These are phyloP conservation scores for Cordyceps cateniannulata DNA, from an alignment of 2,329 filamentous ascomycete species.

Conservation along the genomic window DNA sequence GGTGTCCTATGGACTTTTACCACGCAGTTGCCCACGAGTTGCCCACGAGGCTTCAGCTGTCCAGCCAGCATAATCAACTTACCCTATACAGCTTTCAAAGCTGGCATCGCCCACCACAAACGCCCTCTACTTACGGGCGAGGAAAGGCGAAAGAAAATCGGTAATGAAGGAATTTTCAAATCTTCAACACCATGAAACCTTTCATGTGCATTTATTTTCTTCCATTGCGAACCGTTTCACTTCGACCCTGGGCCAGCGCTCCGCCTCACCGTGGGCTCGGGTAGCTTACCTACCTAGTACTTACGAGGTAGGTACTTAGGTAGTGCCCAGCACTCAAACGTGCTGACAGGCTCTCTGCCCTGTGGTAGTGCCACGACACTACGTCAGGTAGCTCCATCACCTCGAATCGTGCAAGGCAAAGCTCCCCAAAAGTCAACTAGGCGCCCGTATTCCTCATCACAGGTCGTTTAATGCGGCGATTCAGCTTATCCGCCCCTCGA, in stretches of 20 bases:
- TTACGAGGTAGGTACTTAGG: too few species aligned
- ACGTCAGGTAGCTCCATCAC: slow-evolving; percentile 7
- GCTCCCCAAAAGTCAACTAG: background rate
- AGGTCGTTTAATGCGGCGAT: background rate
- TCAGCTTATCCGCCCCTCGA: background rate
- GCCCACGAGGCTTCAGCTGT: too few species aligned
- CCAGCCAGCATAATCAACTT: too few species aligned
- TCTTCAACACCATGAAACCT: background rate
- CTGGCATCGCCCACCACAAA: too few species aligned
- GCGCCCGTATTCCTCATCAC: background rate
- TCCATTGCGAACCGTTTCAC: background rate
- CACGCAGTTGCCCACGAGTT: too few species aligned
- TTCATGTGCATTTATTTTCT: background rate
- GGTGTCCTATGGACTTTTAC: too few species aligned
- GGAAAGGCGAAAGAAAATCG: background rate
- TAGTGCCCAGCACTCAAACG: too few species aligned
- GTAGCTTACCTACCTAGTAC: background rate
- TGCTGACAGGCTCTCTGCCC: background rate
- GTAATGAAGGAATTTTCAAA: background rate
- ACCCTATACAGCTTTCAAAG: too few species aligned
- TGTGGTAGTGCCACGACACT: background rate
- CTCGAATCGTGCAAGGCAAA: background rate
- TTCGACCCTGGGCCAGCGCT: background rate
- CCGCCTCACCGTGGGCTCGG: background rate
- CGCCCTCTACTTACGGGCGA: too few species aligned